Conservation (phyloP, 2,329 filamentous ascomycete species). For the Colletotrichum phormii region DNA sequence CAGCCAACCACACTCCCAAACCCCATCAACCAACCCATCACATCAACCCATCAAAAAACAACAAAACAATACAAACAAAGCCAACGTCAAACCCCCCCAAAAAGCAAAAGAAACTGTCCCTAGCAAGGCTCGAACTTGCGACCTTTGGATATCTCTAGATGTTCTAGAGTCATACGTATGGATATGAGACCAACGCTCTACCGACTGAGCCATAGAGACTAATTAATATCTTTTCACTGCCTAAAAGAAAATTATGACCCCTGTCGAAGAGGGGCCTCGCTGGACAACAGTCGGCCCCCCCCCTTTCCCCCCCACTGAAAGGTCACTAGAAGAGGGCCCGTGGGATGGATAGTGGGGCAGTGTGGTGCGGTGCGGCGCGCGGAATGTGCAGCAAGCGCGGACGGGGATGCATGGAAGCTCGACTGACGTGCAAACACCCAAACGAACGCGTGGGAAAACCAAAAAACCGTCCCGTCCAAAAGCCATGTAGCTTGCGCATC, state of each 20-base stretch:
- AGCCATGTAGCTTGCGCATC: background rate
- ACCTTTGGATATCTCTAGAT: conserved; percentile 31
- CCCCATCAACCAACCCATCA: too few relatives aligned
- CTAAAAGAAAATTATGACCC: too few relatives aligned
- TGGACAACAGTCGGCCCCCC: too few relatives aligned
- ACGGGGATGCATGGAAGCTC: background rate
- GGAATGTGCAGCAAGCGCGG: too few relatives aligned
- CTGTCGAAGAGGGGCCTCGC: background rate
- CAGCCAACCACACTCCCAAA: too few relatives aligned
- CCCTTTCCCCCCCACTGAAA: too few relatives aligned
- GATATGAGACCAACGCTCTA: conserved; percentile 34
- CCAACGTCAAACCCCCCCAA: too few relatives aligned
- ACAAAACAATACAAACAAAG: too few relatives aligned
- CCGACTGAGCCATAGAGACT: conserved; percentile 32
- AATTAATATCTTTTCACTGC: background rate
- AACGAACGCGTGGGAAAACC: background rate
- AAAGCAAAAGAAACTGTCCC: conserved; percentile 13
- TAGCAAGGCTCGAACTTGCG: conserved; percentile 35
- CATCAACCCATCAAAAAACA: too few relatives aligned
- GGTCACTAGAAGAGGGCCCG: too few relatives aligned
- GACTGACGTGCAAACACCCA: background rate
- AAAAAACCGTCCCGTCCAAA: background rate
- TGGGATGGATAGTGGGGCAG: too few relatives aligned
- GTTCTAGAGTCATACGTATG: conserved; percentile 7
- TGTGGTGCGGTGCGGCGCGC: too few relatives aligned